Evolutionary conservation across 257 asterid genomes (phyloP).

Genomic region (Prunella vulgaris): DNA sequence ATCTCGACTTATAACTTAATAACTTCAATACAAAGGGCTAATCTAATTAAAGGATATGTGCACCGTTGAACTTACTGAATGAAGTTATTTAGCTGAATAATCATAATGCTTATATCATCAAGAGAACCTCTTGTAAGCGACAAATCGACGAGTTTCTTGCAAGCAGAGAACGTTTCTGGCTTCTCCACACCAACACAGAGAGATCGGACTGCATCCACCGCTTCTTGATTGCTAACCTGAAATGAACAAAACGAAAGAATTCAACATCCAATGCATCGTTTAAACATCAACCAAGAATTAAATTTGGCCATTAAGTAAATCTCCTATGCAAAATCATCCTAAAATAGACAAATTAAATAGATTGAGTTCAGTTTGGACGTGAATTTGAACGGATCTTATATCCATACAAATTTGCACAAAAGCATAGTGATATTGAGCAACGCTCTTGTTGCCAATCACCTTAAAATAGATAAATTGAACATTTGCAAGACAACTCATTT

Average conservation of each 20-base stretch:
- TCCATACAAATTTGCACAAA: no score
- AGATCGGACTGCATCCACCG: slow-evolving; percentile 54
- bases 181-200: slow-evolving; percentile 36
- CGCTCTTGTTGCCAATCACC: no score
- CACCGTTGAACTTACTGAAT: slow-evolving; percentile 1
- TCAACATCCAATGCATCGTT: slow-evolving; percentile 2
- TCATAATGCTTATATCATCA: slow-evolving; percentile 65
- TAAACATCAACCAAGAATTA: not conserved
- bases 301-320: not conserved
- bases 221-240: slow-evolving; percentile 84
- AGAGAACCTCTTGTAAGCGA: slow-evolving; percentile 62
- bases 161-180: slow-evolving; percentile 43
- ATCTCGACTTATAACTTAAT: not conserved
- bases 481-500: no score
- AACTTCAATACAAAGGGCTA: not conserved
- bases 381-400: no score
- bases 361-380: no score
- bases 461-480: no score
- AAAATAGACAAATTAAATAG: no score
- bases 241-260: not conserved
- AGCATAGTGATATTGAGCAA: no score
- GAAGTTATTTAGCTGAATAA: slow-evolving; percentile 50
- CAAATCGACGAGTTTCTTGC: slow-evolving; percentile 65
- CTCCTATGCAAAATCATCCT: no score
- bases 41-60: not conserved